A percentile compares a stretch with the other conserved stretches of the same genome.
These are phyloP conservation scores for Diaporthe amygdali DNA, from an alignment of 2,329 filamentous ascomycete species.

Conservation along the genomic window DNA sequence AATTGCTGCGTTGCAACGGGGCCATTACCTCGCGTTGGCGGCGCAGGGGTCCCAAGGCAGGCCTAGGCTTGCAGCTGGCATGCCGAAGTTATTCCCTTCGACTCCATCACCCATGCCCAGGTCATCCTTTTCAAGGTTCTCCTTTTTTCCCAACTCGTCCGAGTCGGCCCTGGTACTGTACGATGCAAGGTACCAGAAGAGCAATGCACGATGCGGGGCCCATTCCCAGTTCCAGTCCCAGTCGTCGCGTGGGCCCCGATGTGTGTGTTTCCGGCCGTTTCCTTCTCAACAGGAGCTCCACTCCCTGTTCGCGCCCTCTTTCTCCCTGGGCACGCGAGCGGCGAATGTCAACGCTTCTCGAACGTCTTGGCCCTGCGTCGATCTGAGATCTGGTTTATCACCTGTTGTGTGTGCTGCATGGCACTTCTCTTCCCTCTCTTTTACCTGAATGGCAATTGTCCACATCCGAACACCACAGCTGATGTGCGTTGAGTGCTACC, in stretches of 20 bases:
- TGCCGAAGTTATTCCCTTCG: slow-evolving; percentile 5
- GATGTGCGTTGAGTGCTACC: slow-evolving; percentile 7
- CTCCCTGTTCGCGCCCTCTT: not conserved
- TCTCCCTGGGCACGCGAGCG: not conserved
- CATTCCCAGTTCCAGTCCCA: not conserved
- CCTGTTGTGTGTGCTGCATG: not conserved
- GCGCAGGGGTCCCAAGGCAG: slow-evolving; percentile 2
- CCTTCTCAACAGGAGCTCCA: not conserved
- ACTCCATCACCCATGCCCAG: not conserved
- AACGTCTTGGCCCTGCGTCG: slow-evolving; percentile 11
- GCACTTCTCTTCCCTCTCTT: not conserved
- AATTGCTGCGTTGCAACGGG: not conserved
- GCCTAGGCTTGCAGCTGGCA: not conserved
- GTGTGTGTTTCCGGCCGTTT: not conserved
- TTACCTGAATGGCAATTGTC: not conserved
- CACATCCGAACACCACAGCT: not conserved
- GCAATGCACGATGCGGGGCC: not conserved
- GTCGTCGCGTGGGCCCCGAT: not conserved
- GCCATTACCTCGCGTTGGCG: not conserved
- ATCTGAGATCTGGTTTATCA: slow-evolving; percentile 12
- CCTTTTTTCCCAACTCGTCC: slow-evolving; percentile 8
- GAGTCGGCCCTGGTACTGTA: not conserved
- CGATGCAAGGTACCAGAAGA: slow-evolving; percentile 13
- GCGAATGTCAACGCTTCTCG: slow-evolving; percentile 6
- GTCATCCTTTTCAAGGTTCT: slow-evolving; percentile 6